Conservation (phyloP, 305 asterid species). For the Coffea humblotiana region DNA sequence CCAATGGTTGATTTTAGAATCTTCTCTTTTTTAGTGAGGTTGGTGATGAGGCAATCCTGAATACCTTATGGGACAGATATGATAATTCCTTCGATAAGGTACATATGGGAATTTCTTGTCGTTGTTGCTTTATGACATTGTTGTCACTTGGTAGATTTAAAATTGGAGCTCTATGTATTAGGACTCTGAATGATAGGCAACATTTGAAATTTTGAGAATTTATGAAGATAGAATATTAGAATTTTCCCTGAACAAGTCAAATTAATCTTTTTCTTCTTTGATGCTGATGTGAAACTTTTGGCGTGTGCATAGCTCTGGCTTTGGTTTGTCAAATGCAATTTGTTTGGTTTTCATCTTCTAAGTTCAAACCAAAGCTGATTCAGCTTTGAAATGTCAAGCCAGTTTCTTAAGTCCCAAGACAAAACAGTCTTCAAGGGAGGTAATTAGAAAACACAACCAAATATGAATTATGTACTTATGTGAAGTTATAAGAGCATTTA, state of each 20-base stretch:
- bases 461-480: not conserved
- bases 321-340: too few relatives aligned
- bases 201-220: not conserved
- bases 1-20: slow-evolving; percentile 8
- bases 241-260: not conserved
- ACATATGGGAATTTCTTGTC: slow-evolving; percentile 14
- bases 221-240: not conserved
- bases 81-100: slow-evolving; percentile 72
- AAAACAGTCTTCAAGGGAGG: not conserved
- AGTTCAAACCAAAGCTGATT: not conserved
- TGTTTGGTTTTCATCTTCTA: not conserved
- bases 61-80: slow-evolving; percentile 71
- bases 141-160: not conserved
- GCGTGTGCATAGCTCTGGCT: not conserved
- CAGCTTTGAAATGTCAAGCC: not conserved
- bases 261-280: not conserved
- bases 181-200: not conserved
- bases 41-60: slow-evolving; percentile 90
- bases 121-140: not conserved
- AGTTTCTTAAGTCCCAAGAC: not conserved
- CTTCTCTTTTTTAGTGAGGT: slow-evolving; percentile 55
- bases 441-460: not conserved
- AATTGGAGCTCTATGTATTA: not conserved
- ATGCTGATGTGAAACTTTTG: not conserved
- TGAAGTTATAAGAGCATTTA: not conserved